A percentile compares a stretch with the other conserved stretches of the same genome.
Evolutionary conservation across 257 asterid species (phyloP).

Genomic region (Plantago elongata): DNA sequence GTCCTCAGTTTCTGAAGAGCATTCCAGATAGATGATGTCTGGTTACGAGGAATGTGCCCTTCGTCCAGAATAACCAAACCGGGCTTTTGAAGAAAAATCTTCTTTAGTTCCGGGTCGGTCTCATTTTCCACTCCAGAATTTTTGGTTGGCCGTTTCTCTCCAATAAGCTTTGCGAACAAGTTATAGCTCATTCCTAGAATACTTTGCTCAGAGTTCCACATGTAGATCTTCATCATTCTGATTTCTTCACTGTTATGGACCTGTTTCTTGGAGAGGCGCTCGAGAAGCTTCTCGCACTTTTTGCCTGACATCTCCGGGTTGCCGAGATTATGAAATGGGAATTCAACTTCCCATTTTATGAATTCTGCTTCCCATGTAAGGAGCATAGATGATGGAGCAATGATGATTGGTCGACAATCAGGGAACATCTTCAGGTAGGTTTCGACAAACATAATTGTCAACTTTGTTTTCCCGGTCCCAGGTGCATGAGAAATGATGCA

Average conservation of each 20-base stretch:
- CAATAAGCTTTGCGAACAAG: conserved; percentile 39
- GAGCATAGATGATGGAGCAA: conserved; percentile 62
- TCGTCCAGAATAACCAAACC: conserved; percentile 55
- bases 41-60: conserved; percentile 62
- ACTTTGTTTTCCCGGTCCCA: conserved; percentile 61
- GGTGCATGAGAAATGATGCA: conserved; percentile 80
- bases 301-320: conserved; percentile 25
- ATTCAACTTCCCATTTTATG: conserved; percentile 47
- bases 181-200: conserved; percentile 52
- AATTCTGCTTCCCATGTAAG: conserved; percentile 70
- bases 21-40: conserved; percentile 46
- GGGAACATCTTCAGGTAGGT: conserved; percentile 47
- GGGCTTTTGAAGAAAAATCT: conserved; percentile 45
- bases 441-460: conserved; percentile 45
- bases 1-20: conserved; percentile 36
- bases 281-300: conserved; percentile 22
- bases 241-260: conserved; percentile 1
- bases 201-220: conserved; percentile 34
- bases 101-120: conserved; percentile 17
- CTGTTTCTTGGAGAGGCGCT: not conserved
- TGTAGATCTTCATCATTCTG: conserved; percentile 31
- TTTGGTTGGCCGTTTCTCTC: conserved; percentile 20
- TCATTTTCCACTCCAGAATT: not conserved
- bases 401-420: conserved; percentile 39
- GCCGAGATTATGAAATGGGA: conserved; percentile 46